Evolutionary conservation across 768 basidiomycete genomes (phyloP), one percentile per base, ranked within the genome.

Genomic region (Agaricus bisporus): DNA sequence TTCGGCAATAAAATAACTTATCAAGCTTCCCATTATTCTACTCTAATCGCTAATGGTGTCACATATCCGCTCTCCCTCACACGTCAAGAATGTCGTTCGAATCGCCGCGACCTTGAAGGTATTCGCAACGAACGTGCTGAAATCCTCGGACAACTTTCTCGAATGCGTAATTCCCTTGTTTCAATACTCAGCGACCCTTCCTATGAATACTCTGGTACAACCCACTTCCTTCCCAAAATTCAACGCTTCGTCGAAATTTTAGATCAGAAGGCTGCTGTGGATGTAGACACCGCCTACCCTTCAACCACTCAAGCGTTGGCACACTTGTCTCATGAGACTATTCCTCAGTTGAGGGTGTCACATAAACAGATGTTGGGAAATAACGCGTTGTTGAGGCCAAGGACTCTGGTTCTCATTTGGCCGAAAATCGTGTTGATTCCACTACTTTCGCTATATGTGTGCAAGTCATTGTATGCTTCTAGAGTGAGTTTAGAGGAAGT

Each of bases 371-470:
- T 59, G 32, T 50, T 66, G 4, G 37, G 35, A n/a, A 22, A 42
- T n/a, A 51, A 50, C 18, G 46, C 57, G 54, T n/a, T 53, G 41
- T 51, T 66, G 45, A 29, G 53, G 14, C 39, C 60, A 39, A 46
- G 49, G 42, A 43, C 58, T 28, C 49, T 64, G 14, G 80, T 82
- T 1, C 79, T 84, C 7, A 55, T 87, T 20, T 98, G 95, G 95
- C 93, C 94, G 1, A 83, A 79, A 26, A 67, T 94, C 8, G 68
- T 98, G 20, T 64, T 95, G 32, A 66, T 91, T 15, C 93, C 95
- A 0, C 85, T 91, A 0, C 63, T 89, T 2, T 60, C 77, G 28
- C 73, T 76, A 10, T 66, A 70, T 20, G 64, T 79, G 7, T 88
- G 85, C 59, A 71, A 75, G 5, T 86, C 86, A 5, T 79, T 85